Base-by-base conservation (phyloP, 331 rosid species). In the Spiraea crenata region DNA sequence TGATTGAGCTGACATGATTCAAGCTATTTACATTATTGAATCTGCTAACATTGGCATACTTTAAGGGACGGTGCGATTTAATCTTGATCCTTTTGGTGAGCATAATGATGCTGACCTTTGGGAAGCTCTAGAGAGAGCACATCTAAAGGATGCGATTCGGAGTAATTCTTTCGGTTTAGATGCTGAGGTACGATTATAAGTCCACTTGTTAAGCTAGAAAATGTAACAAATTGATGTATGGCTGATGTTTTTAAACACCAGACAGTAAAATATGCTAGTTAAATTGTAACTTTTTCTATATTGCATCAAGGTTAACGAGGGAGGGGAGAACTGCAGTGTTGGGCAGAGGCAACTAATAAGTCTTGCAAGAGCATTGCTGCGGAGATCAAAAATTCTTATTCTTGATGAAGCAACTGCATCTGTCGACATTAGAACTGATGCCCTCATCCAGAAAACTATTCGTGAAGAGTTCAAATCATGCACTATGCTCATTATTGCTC, bases 341-440 rank as follows among this genome's bases (percentile, higher is more conserved):
- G 98, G 98, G 68, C 98, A 92, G 79, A 81, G 96, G 80, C 98
- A 92, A 65, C 84, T 92, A 37, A 58, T 92, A 65, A 90, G 98
- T 79, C 90, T 92, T 57, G 89, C 93, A 5, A 85, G 98, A 82
- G 95, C 98, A 55, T 82, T 92, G 81, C 77, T 92, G 56, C 82
- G 96, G 63, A 86, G 91, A 82, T 90, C 96, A 16, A 92, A 88
- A 85, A 86, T 92, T 73, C 92, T 92, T 59, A 91, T 92, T 58
- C 85, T 92, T 14, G 98, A 92, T 72, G 98, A 92, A 83, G 96
- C 98, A 40, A 92, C 98, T 4, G 96, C 98, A 60, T 87, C 98
- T 52, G 98, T 92, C 5, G 98, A 92, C 81, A 96, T 92, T 70
- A 80, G 89, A 67, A 92, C 98, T 0, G 98, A 92, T 66, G 86